These are phyloP conservation scores for Schizosaccharomyces pombe DNA, from an alignment of 805 yeast species.

Conservation along the genomic window ASM294v3 CU329670.1:4278501-4279000, in stretches of 20 bases:
- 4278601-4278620: too few species aligned
- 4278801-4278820: conserved; percentile 79
- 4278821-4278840: conserved; percentile 95
- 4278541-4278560: too few species aligned
- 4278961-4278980: conserved; percentile 88
- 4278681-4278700: too few species aligned
- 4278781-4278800: conserved; percentile 97
- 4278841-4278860: conserved; percentile 94
- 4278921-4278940: conserved; percentile 98
- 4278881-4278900: conserved; percentile 94
- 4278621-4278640: too few species aligned
- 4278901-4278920: conserved; percentile 96
- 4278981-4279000: conserved; percentile 90
- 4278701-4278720: too few species aligned
- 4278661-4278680: too few species aligned
- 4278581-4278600: too few species aligned
- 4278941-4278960: conserved; percentile 96
- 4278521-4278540: too few species aligned
- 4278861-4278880: conserved; percentile 85
- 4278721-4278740: conserved; percentile 50
- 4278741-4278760: conserved; percentile 89
- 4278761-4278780: conserved; percentile 89
- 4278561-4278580: too few species aligned
- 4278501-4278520: too few species aligned
- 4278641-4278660: too few species aligned